Base-by-base conservation (phyloP, 345 rosid genomes). In the Combretum micranthum region DNA sequence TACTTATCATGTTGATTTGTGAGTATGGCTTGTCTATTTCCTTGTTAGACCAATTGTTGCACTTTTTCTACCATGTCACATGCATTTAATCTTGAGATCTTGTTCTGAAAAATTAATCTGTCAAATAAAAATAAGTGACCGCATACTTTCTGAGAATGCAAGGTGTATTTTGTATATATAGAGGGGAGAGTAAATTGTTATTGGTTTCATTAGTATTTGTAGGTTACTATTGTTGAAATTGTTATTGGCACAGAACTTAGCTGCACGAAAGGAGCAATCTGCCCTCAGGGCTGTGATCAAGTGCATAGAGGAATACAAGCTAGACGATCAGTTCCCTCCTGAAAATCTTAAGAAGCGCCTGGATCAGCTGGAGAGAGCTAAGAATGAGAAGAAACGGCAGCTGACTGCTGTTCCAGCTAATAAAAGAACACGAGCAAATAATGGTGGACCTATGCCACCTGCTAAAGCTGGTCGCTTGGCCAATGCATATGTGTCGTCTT, bases 221-320 rank as follows among this genome's bases (percentile, higher is more conserved):
- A 20, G 8, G 7, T 39, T 50, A 4, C 25, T 42, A 53, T 12
- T 48, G 11, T 13, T 50, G 42, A 32, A 15, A 61, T 49, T 52
- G 44, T 49, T 49, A 51, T 55, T 46, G 26, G 62, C 60, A 18
- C 77, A 89, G 99, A 85, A 82, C 47, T 73, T 87, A 4, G 96
- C 96, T 72, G 85, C 77, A 4, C 82, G 97, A 23, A 93, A 89
- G 66, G 99, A 93, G 77, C 99, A 87, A 66, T 87, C 97, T 51
- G 99, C 99, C 2, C 86, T 93, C 19, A 79, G 80, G 51, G 83
- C 97, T 13, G 96, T 93, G 46, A 75, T 93, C 53, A 93, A 85
- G 67, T 93, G 99, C 90, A 87, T 93, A 47, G 99, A 87, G 75
- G 99, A 93, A 75, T 93, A 93, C 88, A 83, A 89, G 71, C 88